Conservation (phyloP, 2,329 filamentous ascomycete species). For the Colletotrichum orchidophilum region DNA sequence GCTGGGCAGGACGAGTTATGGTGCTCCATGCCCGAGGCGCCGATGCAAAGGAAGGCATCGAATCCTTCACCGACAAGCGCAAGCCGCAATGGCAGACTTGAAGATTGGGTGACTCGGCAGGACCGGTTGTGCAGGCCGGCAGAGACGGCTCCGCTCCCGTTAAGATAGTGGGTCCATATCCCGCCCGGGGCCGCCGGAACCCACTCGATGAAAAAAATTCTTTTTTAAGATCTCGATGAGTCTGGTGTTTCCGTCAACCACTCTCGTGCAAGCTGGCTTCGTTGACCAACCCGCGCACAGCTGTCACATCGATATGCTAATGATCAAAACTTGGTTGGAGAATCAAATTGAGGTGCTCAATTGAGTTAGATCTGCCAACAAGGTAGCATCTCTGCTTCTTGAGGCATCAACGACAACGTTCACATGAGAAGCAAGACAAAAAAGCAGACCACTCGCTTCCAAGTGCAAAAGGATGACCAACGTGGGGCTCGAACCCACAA, state of each 20-base stretch:
- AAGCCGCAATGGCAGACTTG: conserved; percentile 37
- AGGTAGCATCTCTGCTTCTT: no score
- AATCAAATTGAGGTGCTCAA: no score
- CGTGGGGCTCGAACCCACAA: conserved; percentile 33
- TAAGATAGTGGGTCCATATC: no score
- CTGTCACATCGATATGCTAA: no score
- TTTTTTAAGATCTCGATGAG: background rate
- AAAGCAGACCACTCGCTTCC: background rate
- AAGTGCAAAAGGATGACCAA: conserved; percentile 9
- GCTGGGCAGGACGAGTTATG: conserved; percentile 43
- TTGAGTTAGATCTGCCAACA: no score
- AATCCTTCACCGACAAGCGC: conserved; percentile 40
- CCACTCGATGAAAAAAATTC: background rate
- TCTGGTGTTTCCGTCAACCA: no score
- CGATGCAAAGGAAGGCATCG: conserved; percentile 43
- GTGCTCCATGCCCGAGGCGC: conserved; percentile 40
- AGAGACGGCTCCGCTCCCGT: background rate
- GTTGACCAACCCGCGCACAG: no score
- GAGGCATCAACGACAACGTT: no score
- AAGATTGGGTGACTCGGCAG: background rate
- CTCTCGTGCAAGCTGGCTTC: no score
- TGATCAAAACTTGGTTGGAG: no score
- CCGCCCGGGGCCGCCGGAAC: no score
- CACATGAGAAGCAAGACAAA: background rate
- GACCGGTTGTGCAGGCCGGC: background rate